These are phyloP conservation scores for Solanum megistacrolobum DNA, from an alignment of 257 asterid species.

Conservation along the genomic window DNA sequence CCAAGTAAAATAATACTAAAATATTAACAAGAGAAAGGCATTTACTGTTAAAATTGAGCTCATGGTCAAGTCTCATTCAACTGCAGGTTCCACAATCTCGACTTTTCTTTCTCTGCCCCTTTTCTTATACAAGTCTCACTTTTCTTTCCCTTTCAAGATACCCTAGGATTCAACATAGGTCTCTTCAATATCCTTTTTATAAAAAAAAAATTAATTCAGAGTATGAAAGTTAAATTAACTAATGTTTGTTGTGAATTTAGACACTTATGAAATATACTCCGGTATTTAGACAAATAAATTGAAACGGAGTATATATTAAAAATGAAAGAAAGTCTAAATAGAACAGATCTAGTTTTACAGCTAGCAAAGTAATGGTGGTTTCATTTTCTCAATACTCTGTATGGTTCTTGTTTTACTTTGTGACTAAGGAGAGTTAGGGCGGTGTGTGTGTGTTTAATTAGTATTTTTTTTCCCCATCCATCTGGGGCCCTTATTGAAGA, in stretches of 20 bases:
- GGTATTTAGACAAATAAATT: background rate
- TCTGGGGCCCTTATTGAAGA: constrained; percentile 3
- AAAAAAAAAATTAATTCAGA: too few species aligned
- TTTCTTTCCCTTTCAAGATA: constrained; percentile 14
- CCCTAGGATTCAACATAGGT: constrained; percentile 8
- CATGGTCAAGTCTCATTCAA: constrained; percentile 28
- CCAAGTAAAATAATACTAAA: background rate
- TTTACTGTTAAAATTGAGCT: constrained; percentile 11
- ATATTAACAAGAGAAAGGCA: background rate
- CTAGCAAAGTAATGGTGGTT: constrained; percentile 15
- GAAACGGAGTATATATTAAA: background rate
- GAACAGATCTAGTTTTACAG: constrained; percentile 4
- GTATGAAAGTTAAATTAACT: too few species aligned
- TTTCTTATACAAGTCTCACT: background rate
- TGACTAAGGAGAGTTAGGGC: background rate
- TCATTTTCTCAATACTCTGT: background rate
- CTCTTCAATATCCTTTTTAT: background rate
- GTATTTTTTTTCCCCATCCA: background rate
- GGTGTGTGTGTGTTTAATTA: background rate
- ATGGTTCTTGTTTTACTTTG: background rate
- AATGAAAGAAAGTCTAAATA: background rate
- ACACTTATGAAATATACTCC: too few species aligned
- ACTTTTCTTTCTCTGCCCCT: constrained; percentile 17
- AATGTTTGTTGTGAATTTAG: background rate
- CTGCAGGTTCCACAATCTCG: constrained; percentile 49